Conservation (phyloP, 306 rosid genomes). For the Trifolium subterraneum region DNA sequence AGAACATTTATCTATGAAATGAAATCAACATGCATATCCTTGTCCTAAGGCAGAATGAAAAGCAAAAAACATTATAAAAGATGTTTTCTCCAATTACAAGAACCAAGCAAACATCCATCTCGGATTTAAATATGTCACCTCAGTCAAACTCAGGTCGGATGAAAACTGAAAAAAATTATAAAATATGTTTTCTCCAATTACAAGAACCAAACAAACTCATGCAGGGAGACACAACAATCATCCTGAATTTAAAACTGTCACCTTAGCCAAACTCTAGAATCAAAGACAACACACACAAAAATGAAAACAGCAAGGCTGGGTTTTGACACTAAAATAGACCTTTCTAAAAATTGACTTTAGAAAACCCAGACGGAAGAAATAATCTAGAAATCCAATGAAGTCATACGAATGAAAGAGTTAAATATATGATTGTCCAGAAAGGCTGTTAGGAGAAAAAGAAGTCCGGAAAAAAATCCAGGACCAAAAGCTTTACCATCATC, state of each 20-base stretch:
- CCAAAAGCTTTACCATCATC: slow-evolving; percentile 16
- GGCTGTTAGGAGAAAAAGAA: neutral
- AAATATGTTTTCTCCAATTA: neutral
- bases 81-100: slow-evolving; percentile 9
- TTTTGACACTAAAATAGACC: slow-evolving; percentile 21
- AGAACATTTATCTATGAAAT: slow-evolving; percentile 30
- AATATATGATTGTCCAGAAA: neutral
- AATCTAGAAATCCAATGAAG: neutral
- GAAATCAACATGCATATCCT: slow-evolving; percentile 1
- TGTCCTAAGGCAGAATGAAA: slow-evolving; percentile 15
- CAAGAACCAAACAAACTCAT: slow-evolving; percentile 8
- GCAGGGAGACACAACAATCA: slow-evolving; percentile 16
- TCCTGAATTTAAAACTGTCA: slow-evolving; percentile 21
- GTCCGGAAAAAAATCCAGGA: neutral
- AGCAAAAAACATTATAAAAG: neutral
- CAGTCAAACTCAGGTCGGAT: neutral
- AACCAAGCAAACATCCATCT: slow-evolving; percentile 17
- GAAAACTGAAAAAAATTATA: slow-evolving; percentile 9
- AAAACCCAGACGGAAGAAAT: slow-evolving; percentile 24
- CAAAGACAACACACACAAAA: neutral
- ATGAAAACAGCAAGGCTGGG: slow-evolving; percentile 11
- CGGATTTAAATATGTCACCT: neutral
- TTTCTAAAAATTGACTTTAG: slow-evolving; percentile 22
- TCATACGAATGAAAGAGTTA: slow-evolving; percentile 14
- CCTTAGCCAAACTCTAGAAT: slow-evolving; percentile 20